These are phyloP conservation scores for Hsuehochloa calcarea DNA, from an alignment of 176 grass and related monocot species.

Conservation along the genomic window DNA sequence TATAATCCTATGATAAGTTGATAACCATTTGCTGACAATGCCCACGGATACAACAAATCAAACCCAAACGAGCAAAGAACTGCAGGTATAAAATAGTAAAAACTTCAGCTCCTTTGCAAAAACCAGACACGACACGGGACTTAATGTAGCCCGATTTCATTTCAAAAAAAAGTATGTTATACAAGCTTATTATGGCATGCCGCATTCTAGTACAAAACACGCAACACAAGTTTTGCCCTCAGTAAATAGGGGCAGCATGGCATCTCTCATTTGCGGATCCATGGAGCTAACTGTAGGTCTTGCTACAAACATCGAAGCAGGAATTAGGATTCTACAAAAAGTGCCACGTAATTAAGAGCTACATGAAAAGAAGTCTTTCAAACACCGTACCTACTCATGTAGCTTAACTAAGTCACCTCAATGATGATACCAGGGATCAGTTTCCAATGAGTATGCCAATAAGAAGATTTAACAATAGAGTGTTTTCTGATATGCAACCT, in stretches of 20 bases:
- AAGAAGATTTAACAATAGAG: constrained; percentile 47
- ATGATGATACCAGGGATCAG: background rate
- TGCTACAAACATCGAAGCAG: background rate
- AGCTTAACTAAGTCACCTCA: background rate
- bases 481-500: constrained; percentile 86
- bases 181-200: background rate
- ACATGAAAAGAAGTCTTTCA: background rate
- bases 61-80: background rate
- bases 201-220: background rate
- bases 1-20: background rate
- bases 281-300: background rate
- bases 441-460: background rate
- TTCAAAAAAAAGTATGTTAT: background rate
- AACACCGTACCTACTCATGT: constrained; percentile 9
- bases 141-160: background rate
- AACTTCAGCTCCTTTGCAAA: background rate
- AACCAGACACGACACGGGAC: background rate
- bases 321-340: background rate
- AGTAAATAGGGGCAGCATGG: background rate
- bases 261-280: background rate
- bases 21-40: background rate
- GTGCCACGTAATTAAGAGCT: background rate
- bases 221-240: background rate
- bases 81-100: background rate
- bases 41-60: too few species aligned